Percentiles rank a stretch among this genome's conserved stretches.
Conservation (phyloP, 768 basidiomycete species). For the Gyrodon lividus region DNA sequence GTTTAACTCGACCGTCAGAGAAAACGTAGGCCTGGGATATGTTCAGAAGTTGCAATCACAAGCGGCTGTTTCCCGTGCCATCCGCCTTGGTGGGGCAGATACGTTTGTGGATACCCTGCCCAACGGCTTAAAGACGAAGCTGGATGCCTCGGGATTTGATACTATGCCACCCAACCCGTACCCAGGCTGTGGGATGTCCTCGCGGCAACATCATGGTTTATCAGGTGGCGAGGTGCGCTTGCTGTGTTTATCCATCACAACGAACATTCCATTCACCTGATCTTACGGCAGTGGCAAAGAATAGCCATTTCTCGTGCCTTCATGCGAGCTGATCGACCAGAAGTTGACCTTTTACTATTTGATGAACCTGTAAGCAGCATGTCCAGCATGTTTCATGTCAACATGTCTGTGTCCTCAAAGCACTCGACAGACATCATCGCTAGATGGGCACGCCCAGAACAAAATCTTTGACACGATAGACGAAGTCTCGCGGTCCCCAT, state of each 20-base stretch:
- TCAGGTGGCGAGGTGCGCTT: constrained; percentile 79
- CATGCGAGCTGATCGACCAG: constrained; percentile 74
- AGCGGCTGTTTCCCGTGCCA: constrained; percentile 59
- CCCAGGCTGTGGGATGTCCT: constrained; percentile 33
- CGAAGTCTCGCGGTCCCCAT: constrained; percentile 55
- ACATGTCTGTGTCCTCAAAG: constrained; percentile 3
- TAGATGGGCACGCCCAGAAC: constrained; percentile 79
- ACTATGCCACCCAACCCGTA: constrained; percentile 35
- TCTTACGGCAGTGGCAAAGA: constrained; percentile 69
- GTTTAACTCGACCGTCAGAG: constrained; percentile 71
- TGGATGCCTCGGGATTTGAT: constrained; percentile 65
- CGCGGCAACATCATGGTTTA: constrained; percentile 57
- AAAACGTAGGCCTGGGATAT: constrained; percentile 85
- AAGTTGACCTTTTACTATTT: constrained; percentile 77
- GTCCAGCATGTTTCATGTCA: not conserved
- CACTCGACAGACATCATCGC: constrained; percentile 62
- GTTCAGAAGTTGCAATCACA: constrained; percentile 60
- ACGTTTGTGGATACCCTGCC: constrained; percentile 64
- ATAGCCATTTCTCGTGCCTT: constrained; percentile 86
- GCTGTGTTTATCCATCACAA: constrained; percentile 14
- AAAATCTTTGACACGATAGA: constrained; percentile 77
- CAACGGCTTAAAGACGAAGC: constrained; percentile 67
- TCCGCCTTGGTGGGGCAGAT: constrained; percentile 70
- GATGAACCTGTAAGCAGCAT: constrained; percentile 71
- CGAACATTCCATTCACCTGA: constrained; percentile 8